Evolutionary conservation across 2,329 filamentous ascomycete genomes (phyloP), one percentile per base, ranked within the genome.

Genomic region (Neoarthrinium moseri): DNA sequence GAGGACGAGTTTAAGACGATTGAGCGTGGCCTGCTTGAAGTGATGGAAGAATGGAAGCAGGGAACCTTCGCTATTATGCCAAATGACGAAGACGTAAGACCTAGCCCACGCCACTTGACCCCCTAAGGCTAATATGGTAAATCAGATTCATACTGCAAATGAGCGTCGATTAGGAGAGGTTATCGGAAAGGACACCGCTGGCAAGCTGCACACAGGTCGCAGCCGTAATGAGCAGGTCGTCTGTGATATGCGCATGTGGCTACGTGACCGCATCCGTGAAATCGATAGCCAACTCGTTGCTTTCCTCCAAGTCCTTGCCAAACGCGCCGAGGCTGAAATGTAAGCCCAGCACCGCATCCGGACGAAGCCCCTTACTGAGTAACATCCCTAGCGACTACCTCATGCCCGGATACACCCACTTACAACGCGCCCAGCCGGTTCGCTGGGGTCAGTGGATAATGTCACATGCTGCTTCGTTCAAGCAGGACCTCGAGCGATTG

Each of bases 201-300:
- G 91, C 20, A 96, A 96, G 73, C 80, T 96, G 47, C 91, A 96
- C 69, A 96, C 91, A 3, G 86, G 86, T 34, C 85, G 91, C 43
- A 91, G 86, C 65, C 81, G 91, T 56, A 96, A 96, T 61, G 91
- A 96, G 69, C 91, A 96, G 70, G 83, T 95, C 46, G 90, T 85
- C 38, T 91, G 86, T 18, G 90, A 95, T 60, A 92, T 96, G 87
- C 84, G 90, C 50, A 74, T 96, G 65, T 96, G 90, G 90, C 70
- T 95, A 52, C 79, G 89, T 34, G 84, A 91, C 53, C 78, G 87
- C 70, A 72, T 96, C 47, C 77, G 77, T 46, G 74, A 75, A 52
- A 81, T 95, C 42, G 89, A 95, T 56, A 65, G 57, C 27, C 81
- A 84, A 56, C 75, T 96, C 4, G 73, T 81, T 34, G 77, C 81